Evolutionary conservation across 106 monocot genomes (phyloP).

Genomic region (Dendrobium officinale): DNA sequence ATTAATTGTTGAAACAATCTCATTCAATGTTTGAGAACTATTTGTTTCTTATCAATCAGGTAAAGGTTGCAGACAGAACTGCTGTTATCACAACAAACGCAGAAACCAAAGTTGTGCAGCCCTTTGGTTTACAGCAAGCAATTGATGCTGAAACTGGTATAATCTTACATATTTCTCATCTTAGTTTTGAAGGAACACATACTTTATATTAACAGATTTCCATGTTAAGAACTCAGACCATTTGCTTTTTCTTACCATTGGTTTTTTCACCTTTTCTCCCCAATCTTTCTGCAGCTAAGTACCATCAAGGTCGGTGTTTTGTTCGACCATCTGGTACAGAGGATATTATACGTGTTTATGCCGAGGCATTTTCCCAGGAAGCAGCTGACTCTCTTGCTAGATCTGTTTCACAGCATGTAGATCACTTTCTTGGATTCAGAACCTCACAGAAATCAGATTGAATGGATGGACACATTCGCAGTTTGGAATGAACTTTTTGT

Average conservation of each 20-base stretch:
- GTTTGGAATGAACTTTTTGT: not conserved
- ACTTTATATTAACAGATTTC: not conserved
- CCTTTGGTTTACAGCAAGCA: conserved; percentile 56
- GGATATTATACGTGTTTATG: conserved; percentile 84
- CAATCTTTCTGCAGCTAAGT: conserved; percentile 45
- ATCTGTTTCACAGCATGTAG: conserved; percentile 49
- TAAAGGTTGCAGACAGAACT: conserved; percentile 71
- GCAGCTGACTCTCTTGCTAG: conserved; percentile 61
- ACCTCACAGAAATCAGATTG: not conserved
- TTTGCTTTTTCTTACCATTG: not conserved
- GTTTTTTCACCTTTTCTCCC: not conserved
- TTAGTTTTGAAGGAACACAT: not conserved
- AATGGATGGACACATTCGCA: no score
- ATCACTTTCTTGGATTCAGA: conserved; percentile 32
- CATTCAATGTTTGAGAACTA: not conserved
- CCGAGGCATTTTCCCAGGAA: conserved; percentile 75
- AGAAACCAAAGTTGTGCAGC: conserved; percentile 66
- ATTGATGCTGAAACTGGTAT: conserved; percentile 66
- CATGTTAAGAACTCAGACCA: not conserved
- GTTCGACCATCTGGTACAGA: conserved; percentile 90
- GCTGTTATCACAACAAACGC: conserved; percentile 62
- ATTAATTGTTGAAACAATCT: not conserved
- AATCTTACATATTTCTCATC: not conserved
- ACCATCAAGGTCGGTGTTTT: conserved; percentile 59
- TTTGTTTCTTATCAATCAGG: conserved; percentile 20